Percentiles rank a stretch among this genome's conserved stretches.
Conservation (phyloP, 139 green algal genomes). For the Tetraselmis chui region DNA sequence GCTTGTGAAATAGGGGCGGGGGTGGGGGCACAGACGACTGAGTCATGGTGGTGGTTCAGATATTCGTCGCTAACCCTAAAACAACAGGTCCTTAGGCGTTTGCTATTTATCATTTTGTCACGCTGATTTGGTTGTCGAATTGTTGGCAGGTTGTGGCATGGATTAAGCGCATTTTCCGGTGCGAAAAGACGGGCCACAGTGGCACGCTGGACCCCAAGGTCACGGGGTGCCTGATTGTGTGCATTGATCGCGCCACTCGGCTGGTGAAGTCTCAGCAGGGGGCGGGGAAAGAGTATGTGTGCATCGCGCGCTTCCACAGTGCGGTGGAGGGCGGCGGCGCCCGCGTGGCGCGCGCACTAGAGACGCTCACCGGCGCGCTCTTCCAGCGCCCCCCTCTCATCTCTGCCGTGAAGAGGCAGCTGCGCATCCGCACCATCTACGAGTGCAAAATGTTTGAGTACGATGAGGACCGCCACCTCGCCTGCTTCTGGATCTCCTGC, state of each 20-base stretch:
- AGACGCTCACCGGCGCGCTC: slow-evolving; percentile 65
- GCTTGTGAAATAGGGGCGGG: neutral
- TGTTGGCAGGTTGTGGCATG: slow-evolving; percentile 79
- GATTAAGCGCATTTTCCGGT: slow-evolving; percentile 91
- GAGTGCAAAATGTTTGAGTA: slow-evolving; percentile 90
- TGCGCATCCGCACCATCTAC: slow-evolving; percentile 97
- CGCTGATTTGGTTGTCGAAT: too few species aligned
- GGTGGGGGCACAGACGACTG: neutral
- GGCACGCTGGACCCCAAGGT: slow-evolving; percentile 95
- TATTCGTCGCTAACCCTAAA: too few species aligned
- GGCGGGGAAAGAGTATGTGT: slow-evolving; percentile 98
- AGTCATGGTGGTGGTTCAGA: too few species aligned
- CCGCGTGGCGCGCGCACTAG: slow-evolving; percentile 65
- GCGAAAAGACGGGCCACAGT: slow-evolving; percentile 97
- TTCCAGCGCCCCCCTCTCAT: slow-evolving; percentile 98
- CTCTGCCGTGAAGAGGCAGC: slow-evolving; percentile 96
- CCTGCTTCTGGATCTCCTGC: slow-evolving; percentile 93
- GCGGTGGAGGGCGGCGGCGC: slow-evolving; percentile 56
- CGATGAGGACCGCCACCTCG: slow-evolving; percentile 88
- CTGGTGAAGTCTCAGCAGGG: slow-evolving; percentile 98
- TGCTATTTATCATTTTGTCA: too few species aligned
- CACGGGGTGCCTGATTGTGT: slow-evolving; percentile 93
- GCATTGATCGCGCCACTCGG: slow-evolving; percentile 92
- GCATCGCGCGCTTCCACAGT: slow-evolving; percentile 75
- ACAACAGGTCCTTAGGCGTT: too few species aligned